A percentile compares a stretch with the other conserved stretches of the same genome.
These are phyloP conservation scores for Nicotiana rustica DNA, from an alignment of 305 asterid species.

Conservation along the genomic window DNA sequence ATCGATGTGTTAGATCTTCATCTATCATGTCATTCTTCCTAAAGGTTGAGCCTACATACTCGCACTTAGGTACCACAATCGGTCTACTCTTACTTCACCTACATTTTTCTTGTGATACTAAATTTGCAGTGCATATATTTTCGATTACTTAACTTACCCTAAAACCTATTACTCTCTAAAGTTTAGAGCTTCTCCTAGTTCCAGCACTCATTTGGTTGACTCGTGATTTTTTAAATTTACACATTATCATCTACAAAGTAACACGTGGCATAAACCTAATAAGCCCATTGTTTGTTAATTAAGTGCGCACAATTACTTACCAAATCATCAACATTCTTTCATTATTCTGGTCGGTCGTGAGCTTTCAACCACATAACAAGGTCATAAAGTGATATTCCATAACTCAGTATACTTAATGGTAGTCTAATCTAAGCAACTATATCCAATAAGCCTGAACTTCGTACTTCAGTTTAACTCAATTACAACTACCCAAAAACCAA, in stretches of 20 bases:
- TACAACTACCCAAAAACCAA: conserved; percentile 17
- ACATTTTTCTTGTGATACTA: not conserved
- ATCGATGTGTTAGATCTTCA: not conserved
- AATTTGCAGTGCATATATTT: not conserved
- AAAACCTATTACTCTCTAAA: not conserved
- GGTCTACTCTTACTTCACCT: conserved; percentile 13
- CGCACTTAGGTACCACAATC: not conserved
- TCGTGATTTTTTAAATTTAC: not conserved
- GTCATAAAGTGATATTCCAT: conserved; percentile 16
- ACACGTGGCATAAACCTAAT: not conserved
- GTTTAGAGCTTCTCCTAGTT: conserved; percentile 7
- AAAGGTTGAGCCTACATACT: conserved; percentile 19
- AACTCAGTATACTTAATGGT: not conserved
- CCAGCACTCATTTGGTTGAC: conserved; percentile 25
- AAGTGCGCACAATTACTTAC: not conserved
- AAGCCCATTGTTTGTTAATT: conserved; percentile 1
- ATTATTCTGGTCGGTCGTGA: not conserved
- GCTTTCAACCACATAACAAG: conserved; percentile 21
- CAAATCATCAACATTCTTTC: not conserved
- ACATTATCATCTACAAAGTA: not conserved
- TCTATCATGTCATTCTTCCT: conserved; percentile 23
- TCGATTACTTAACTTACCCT: conserved; percentile 3
- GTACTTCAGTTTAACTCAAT: not conserved
- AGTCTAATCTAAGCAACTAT: conserved; percentile 2
- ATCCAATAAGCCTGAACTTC: not conserved